Percentiles rank a stretch among this genome's conserved stretches.
These are phyloP conservation scores for Penicillium polonicum DNA, from an alignment of 2,329 filamentous ascomycete species.

Conservation along the genomic window DNA sequence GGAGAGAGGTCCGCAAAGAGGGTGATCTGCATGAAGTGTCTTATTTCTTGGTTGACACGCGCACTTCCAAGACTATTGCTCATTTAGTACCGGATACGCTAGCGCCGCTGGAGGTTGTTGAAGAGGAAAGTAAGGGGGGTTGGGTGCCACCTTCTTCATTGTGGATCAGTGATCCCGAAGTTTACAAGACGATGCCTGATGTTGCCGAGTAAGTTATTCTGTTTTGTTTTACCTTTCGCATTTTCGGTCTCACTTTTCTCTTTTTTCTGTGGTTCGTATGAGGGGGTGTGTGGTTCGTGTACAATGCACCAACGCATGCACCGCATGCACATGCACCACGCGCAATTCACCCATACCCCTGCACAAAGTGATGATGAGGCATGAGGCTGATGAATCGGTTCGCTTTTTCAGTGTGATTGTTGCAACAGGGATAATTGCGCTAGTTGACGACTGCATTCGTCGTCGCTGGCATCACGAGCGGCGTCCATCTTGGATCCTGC, in stretches of 20 bases:
- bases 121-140: conserved; percentile 74
- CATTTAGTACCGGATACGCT: conserved; percentile 81
- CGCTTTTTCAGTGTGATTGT: conserved; percentile 68
- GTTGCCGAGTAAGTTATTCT: conserved; percentile 73
- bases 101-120: conserved; percentile 66
- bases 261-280: not conserved
- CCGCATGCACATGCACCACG: conserved; percentile 2
- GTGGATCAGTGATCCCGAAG: conserved; percentile 76
- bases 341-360: not conserved
- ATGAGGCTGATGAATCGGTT: conserved; percentile 11
- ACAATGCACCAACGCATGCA: conserved; percentile 9
- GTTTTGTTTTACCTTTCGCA: too few species aligned
- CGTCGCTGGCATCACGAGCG: conserved; percentile 65
- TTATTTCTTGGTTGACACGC: conserved; percentile 74
- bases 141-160: conserved; percentile 90
- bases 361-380: not conserved
- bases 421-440: conserved; percentile 80
- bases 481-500: conserved; percentile 52
- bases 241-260: not conserved
- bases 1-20: conserved; percentile 67
- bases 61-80: conserved; percentile 65
- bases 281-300: not conserved
- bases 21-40: conserved; percentile 64
- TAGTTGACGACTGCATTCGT: conserved; percentile 91
- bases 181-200: conserved; percentile 70